phyloP scores from a whole-genome alignment of 345 rosid genomes.

The Eucalyptus lansdowneana region DNA sequence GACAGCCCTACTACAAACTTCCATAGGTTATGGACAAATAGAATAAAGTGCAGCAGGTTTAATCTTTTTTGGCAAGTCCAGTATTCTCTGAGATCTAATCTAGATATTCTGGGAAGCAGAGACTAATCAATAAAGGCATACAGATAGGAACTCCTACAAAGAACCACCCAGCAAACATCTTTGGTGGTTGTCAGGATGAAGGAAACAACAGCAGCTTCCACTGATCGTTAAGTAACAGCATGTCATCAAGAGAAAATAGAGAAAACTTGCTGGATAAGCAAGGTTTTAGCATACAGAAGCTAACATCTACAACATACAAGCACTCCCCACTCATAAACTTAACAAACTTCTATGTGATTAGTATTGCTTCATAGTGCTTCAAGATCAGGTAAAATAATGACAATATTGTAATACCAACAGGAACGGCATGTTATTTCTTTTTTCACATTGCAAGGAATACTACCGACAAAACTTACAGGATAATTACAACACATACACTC shows the following conservation, averaged over 20 bases:
- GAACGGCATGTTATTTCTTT: not conserved
- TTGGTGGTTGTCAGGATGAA: not conserved
- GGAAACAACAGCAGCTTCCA: not conserved
- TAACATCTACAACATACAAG: not conserved
- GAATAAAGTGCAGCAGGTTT: not conserved
- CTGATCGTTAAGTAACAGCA: not conserved
- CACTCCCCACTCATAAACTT: not conserved
- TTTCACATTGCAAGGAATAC: not conserved
- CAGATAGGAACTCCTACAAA: not conserved
- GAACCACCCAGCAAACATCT: not conserved
- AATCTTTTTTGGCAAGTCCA: not conserved
- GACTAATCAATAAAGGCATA: not conserved
- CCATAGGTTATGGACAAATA: not conserved
- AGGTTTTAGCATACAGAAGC: not conserved
- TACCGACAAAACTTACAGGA: not conserved
- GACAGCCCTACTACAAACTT: not conserved
- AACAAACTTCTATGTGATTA: not conserved
- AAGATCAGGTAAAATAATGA: not conserved
- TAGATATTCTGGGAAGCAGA: not conserved
- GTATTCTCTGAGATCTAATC: not conserved
- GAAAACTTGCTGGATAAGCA: not conserved
- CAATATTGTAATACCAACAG: not conserved
- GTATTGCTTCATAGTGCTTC: not conserved
- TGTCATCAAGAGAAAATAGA: not conserved
- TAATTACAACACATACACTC: not conserved